Percentiles rank a stretch among this genome's conserved stretches.
These are phyloP conservation scores for Acacia crassicarpa DNA, from an alignment of 306 rosid genomes.

Conservation along the genomic window DNA sequence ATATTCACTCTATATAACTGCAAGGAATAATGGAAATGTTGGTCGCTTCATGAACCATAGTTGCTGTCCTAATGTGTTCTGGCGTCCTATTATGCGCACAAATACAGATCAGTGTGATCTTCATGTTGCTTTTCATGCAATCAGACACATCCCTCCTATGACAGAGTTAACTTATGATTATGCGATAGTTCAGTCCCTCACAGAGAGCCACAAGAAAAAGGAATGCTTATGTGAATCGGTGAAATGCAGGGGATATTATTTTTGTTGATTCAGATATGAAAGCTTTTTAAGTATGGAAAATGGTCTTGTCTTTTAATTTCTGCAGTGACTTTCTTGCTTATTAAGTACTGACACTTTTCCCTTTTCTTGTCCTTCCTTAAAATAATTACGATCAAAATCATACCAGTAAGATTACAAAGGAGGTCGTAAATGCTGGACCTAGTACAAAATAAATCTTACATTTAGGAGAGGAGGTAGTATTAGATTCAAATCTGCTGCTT, in stretches of 20 bases:
- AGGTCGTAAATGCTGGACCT: neutral
- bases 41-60: conserved; percentile 94
- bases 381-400: neutral
- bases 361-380: neutral
- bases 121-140: conserved; percentile 67
- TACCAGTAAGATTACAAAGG: neutral
- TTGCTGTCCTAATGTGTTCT: conserved; percentile 77
- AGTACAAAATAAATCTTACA: too few relatives aligned
- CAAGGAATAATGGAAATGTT: conserved; percentile 75
- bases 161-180: conserved; percentile 87
- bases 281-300: conserved; percentile 34
- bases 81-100: conserved; percentile 73
- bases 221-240: conserved; percentile 73
- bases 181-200: conserved; percentile 57
- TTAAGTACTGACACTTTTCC: neutral
- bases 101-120: conserved; percentile 59
- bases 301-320: conserved; percentile 46
- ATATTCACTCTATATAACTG: conserved; percentile 61
- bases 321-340: conserved; percentile 15
- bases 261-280: conserved; percentile 38
- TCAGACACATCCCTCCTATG: conserved; percentile 82
- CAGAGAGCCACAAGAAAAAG: conserved; percentile 35
- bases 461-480: too few relatives aligned
- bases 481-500: neutral
- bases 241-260: conserved; percentile 63